A percentile compares a stretch with the other conserved stretches of the same genome.
Conservation (phyloP, 495 filamentous ascomycete genomes). For the Lentithecium fluviatile region DNA sequence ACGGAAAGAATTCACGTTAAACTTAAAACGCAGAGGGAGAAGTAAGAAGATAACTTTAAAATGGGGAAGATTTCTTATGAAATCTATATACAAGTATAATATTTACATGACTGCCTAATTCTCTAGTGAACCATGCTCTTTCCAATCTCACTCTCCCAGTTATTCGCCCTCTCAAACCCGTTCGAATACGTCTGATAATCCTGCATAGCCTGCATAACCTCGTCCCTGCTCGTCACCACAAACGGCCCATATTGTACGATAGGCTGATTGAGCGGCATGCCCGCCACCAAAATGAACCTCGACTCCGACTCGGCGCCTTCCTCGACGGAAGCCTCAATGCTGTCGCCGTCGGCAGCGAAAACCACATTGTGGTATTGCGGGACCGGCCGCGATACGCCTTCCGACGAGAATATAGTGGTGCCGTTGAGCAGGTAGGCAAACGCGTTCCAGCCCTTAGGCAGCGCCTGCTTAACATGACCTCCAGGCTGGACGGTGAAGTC, state of each 20-base stretch:
- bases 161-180: constrained; percentile 82
- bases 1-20: too few relatives aligned
- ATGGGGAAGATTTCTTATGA: too few relatives aligned
- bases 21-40: too few relatives aligned
- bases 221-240: constrained; percentile 76
- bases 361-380: constrained; percentile 84
- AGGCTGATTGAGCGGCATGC: constrained; percentile 83
- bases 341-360: constrained; percentile 77
- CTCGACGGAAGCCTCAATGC: constrained; percentile 66
- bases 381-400: constrained; percentile 56
- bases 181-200: constrained; percentile 84
- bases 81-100: background rate
- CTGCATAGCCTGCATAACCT: constrained; percentile 85
- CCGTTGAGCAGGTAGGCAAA: constrained; percentile 84
- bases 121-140: constrained; percentile 59
- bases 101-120: background rate
- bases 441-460: constrained; percentile 85
- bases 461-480: constrained; percentile 65
- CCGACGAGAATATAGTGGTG: constrained; percentile 62
- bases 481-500: constrained; percentile 83
- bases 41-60: too few relatives aligned
- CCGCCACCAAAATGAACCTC: constrained; percentile 78
- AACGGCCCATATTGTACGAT: constrained; percentile 97
- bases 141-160: constrained; percentile 92
- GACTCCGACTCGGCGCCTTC: constrained; percentile 63